Evolutionary conservation across 139 green algal genomes (phyloP).

Genomic region (Tetraselmis striata): DNA sequence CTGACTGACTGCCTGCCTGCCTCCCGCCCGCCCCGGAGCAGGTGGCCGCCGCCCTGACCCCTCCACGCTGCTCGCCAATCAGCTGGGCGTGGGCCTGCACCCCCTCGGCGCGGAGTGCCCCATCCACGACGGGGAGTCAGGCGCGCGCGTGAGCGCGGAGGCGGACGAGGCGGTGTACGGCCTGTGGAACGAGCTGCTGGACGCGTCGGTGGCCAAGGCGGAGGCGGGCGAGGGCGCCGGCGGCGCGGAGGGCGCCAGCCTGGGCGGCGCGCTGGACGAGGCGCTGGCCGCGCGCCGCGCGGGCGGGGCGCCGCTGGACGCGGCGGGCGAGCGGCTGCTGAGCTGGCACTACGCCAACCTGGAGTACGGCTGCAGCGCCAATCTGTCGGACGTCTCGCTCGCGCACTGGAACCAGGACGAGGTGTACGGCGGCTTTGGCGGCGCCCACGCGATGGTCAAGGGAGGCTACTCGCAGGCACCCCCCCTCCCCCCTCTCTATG

Average conservation of each 20-base stretch:
- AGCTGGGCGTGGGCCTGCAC: constrained; percentile 57
- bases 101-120: constrained; percentile 43
- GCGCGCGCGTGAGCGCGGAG: constrained; percentile 25
- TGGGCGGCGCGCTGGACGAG: constrained; percentile 21
- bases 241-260: constrained; percentile 2
- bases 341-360: constrained; percentile 82
- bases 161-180: constrained; percentile 42
- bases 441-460: constrained; percentile 76
- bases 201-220: constrained; percentile 30
- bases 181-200: constrained; percentile 58
- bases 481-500: neutral
- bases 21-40: no score
- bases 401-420: constrained; percentile 83
- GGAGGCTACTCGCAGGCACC: constrained; percentile 53
- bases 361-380: constrained; percentile 80
- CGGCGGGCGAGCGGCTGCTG: constrained; percentile 20
- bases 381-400: constrained; percentile 49
- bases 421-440: constrained; percentile 75
- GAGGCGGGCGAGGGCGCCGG: neutral
- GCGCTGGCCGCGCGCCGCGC: constrained; percentile 12
- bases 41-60: constrained; percentile 48
- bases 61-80: constrained; percentile 42
- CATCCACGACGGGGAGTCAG: constrained; percentile 51
- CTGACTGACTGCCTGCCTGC: no score
- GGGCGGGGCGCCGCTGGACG: neutral